phyloP scores from a whole-genome alignment of 352 stramenopile species.

The Phytophthora capsici region DNA sequence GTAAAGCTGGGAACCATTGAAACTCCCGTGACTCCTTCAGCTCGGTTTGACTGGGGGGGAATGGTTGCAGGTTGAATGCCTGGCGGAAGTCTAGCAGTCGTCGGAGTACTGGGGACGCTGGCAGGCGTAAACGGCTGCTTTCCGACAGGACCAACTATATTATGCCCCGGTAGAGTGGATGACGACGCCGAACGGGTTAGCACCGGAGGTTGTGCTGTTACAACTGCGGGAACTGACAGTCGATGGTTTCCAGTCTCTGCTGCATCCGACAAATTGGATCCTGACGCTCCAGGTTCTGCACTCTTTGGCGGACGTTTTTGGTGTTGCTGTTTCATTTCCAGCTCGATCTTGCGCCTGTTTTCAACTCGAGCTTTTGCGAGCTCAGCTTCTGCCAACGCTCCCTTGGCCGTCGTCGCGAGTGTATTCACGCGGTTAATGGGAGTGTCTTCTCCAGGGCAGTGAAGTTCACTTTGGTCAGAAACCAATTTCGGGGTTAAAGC shows the following conservation, averaged over 20 bases:
- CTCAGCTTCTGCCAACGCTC: conserved; percentile 70
- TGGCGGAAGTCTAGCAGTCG: background rate
- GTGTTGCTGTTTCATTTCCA: conserved; percentile 49
- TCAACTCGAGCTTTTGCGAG: conserved; percentile 75
- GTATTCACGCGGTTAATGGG: conserved; percentile 41
- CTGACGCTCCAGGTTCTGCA: background rate
- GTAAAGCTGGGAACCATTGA: background rate
- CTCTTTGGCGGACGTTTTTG: too few relatives aligned
- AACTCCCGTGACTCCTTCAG: background rate
- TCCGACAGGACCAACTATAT: background rate
- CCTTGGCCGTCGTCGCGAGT: conserved; percentile 57
- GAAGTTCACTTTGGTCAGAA: background rate
- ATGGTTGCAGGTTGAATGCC: background rate
- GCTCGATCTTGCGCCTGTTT: conserved; percentile 61
- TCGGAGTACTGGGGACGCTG: conserved; percentile 5
- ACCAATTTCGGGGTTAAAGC: conserved; percentile 1
- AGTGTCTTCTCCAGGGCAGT: background rate
- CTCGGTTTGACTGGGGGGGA: background rate
- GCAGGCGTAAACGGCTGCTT: conserved; percentile 1
- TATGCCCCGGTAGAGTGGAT: conserved; percentile 25
- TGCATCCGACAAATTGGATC: background rate
- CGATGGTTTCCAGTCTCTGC: background rate
- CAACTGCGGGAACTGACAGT: conserved; percentile 6
- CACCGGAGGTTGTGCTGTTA: background rate
- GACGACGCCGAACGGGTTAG: conserved; percentile 40